Conservation (phyloP, 768 basidiomycete genomes). For the Tubosaeta brunneosetosa region DNA sequence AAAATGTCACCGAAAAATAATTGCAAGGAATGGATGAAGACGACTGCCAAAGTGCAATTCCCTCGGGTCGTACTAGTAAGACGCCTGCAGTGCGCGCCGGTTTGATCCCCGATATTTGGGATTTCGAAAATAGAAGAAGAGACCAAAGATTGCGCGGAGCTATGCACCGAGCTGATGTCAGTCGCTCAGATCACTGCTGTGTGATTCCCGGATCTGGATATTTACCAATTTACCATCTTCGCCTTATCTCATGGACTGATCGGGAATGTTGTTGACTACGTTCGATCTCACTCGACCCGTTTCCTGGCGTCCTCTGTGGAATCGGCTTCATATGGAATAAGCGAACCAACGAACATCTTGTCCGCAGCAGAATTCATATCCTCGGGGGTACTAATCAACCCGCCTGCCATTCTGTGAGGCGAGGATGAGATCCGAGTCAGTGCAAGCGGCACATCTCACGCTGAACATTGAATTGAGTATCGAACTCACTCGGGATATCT, state of each 20-base stretch:
- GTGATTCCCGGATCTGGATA: not conserved
- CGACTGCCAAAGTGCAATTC: not conserved
- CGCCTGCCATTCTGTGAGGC: conserved; percentile 44
- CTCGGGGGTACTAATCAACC: conserved; percentile 50
- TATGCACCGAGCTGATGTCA: not conserved
- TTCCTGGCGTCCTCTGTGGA: conserved; percentile 43
- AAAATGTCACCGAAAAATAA: too few species aligned
- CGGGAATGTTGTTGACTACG: conserved; percentile 32
- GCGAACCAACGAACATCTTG: conserved; percentile 59
- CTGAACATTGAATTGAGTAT: not conserved
- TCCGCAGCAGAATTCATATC: conserved; percentile 41
- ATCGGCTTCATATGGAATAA: conserved; percentile 51
- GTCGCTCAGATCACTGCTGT: too few species aligned
- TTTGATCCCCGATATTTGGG: not conserved
- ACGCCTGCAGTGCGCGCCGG: not conserved
- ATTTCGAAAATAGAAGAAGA: not conserved
- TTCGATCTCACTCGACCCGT: conserved; percentile 37
- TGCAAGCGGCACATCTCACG: conserved; percentile 7
- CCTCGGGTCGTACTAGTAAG: not conserved
- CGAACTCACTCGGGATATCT: conserved; percentile 48
- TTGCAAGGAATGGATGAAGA: not conserved
- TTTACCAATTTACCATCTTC: conserved; percentile 34
- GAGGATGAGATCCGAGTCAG: conserved; percentile 2
- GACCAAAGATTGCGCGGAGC: too few species aligned
- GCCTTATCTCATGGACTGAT: conserved; percentile 43